Conservation (phyloP, 202 grass and related monocot genomes). For the Brachypodium distachyon region DNA sequence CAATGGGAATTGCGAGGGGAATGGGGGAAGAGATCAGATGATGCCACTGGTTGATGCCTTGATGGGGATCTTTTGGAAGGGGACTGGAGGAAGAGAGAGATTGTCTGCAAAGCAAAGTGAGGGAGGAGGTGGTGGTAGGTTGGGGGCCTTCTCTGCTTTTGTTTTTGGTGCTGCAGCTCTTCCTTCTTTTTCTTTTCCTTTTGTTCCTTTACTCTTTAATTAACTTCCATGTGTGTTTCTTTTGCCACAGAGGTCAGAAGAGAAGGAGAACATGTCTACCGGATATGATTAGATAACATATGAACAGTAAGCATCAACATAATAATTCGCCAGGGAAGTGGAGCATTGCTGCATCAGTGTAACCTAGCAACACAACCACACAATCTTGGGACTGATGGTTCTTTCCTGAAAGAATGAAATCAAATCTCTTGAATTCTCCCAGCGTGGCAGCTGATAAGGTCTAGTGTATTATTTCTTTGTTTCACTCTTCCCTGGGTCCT, state of each 20-base stretch:
- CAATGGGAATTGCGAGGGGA: conserved; percentile 24
- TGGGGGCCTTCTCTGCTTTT: conserved; percentile 42
- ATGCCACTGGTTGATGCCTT: conserved; percentile 14
- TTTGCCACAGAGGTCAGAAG: conserved; percentile 5
- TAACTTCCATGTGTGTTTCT: not conserved
- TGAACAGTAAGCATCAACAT: not conserved
- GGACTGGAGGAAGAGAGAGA: not conserved
- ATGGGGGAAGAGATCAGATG: conserved; percentile 24
- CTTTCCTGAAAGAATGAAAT: not conserved
- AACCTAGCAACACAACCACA: not conserved
- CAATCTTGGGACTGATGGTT: not conserved
- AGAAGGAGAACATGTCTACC: not conserved
- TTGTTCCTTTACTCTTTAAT: conserved; percentile 26
- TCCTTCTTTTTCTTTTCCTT: conserved; percentile 29
- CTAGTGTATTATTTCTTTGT: not conserved
- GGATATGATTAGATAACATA: conserved; percentile 6
- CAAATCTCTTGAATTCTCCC: not conserved
- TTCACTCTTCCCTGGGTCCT: not conserved
- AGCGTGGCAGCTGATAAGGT: not conserved
- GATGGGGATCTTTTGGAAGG: not conserved
- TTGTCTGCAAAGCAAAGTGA: conserved; percentile 50
- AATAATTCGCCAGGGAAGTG: not conserved
- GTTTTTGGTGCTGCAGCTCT: conserved; percentile 30
- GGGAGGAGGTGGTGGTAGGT: not conserved
- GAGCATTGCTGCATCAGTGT: not conserved